Base-by-base conservation (phyloP, 768 basidiomycete genomes). In the Mycena metata region DNA sequence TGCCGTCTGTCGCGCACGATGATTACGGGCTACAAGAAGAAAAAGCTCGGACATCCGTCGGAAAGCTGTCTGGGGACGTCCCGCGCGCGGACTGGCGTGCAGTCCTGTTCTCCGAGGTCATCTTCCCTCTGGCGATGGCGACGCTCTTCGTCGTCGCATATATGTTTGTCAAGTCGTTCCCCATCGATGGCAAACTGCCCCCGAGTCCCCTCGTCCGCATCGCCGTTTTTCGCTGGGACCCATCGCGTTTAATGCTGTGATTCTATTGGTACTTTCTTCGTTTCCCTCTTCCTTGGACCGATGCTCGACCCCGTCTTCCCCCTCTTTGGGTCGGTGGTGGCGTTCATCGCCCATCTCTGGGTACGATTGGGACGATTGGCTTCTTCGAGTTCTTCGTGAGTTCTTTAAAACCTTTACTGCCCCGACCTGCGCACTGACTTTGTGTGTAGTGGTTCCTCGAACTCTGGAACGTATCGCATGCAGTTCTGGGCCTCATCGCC, bases 11-110 rank as follows among this genome's bases (percentile, higher is more conserved):
- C 96, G 36, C 88, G 98, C 57, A 99, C 98, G n/a, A 93, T 95
- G 90, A 97, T 99, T 77, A 99, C 98, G 17, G 98, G 98, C 19
- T 99, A 96, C 89, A 99, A 99, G 88, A 95, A 94, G 85, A 98
- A 99, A 87, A 90, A 90, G 73, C 89, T 99, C 3, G 98, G 98
- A 23, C 93, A 96, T 76, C 98, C 98, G 3, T 98, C 96, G 0
- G 97, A 99, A 99, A 98, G 80, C 86, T 99, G 33, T 96, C 96
- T 9, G 93, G 93, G 58, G 98, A 99, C 77, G 92, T 96, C 49
- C 96, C 98, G n/a, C 90, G 97, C 56, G 98, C 96, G 9, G 88
- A 89, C 51, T 97, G 95, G 96, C 90, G 93, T 54, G 91, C 95
- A 15, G 95, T 97, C 66, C 79, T 97, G 54, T 88, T 94, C 72